Conservation (phyloP, 352 stramenopile species). For the Pythium dissotocum region DNA sequence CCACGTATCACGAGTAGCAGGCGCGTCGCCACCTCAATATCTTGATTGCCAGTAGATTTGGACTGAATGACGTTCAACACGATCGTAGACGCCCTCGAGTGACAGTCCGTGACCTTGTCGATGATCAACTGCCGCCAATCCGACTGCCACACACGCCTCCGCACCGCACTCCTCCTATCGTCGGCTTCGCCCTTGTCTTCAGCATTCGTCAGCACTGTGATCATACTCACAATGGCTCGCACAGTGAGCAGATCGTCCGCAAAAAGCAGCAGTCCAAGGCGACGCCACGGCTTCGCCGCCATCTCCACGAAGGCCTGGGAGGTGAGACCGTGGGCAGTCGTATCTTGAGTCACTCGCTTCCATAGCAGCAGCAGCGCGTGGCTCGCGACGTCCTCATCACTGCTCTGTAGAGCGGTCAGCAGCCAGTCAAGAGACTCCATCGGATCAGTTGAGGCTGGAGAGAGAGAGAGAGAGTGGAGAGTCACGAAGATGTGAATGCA, state of each 20-base stretch:
- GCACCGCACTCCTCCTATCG: constrained; percentile 2
- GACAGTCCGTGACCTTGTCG: constrained; percentile 29
- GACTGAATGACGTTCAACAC: neutral
- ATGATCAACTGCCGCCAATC: constrained; percentile 27
- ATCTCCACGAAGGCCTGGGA: neutral
- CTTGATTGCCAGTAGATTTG: neutral
- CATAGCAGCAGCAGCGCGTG: constrained; percentile 22
- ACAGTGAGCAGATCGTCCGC: constrained; percentile 14
- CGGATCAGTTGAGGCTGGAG: neutral
- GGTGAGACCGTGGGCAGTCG: neutral
- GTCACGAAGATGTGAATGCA: neutral
- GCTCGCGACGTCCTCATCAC: constrained; percentile 14
- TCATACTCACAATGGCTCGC: constrained; percentile 16
- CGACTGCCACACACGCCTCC: constrained; percentile 21
- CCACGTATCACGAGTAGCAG: constrained; percentile 9
- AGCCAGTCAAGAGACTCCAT: constrained; percentile 8
- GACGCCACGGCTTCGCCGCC: constrained; percentile 14
- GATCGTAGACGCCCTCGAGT: neutral
- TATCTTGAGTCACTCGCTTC: constrained; percentile 2
- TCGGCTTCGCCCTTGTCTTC: neutral
- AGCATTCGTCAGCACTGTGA: neutral
- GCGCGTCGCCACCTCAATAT: constrained; percentile 4
- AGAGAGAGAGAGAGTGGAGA: neutral
- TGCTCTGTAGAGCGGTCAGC: constrained; percentile 7
- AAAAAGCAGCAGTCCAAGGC: constrained; percentile 28